Evolutionary conservation across 495 filamentous ascomycete species (phyloP).

Genomic region (Talaromyces stipitatus): DNA sequence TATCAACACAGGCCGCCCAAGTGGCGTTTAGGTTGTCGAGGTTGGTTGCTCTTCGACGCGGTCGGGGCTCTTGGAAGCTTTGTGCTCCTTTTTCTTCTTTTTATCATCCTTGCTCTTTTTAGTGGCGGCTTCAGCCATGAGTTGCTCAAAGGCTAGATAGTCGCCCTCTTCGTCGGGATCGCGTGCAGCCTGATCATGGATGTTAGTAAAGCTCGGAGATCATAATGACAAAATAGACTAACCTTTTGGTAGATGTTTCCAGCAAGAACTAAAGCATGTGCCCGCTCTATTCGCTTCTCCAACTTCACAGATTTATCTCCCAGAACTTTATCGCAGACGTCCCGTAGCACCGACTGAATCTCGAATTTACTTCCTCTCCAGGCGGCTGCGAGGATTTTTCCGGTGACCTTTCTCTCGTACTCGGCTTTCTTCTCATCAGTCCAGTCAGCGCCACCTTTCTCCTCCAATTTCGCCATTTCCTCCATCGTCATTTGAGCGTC

Average conservation of each 20-base stretch:
- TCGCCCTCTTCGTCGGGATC: slow-evolving; percentile 96
- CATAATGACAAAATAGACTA: slow-evolving; percentile 16
- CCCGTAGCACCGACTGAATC: slow-evolving; percentile 90
- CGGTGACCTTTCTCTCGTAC: slow-evolving; percentile 89
- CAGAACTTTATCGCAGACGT: slow-evolving; percentile 68
- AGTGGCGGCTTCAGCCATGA: slow-evolving; percentile 90
- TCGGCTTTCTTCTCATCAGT: slow-evolving; percentile 97
- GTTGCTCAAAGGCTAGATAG: slow-evolving; percentile 97
- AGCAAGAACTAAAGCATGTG: slow-evolving; percentile 77
- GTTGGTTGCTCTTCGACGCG: neutral
- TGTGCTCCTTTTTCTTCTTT: slow-evolving; percentile 61
- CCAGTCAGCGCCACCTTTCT: slow-evolving; percentile 95
- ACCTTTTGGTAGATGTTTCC: slow-evolving; percentile 87
- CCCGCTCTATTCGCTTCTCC: slow-evolving; percentile 81
- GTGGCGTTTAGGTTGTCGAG: neutral
- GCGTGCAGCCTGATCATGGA: slow-evolving; percentile 60
- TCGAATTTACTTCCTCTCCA: slow-evolving; percentile 97
- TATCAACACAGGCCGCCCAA: neutral
- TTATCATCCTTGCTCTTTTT: slow-evolving; percentile 83
- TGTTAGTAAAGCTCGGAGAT: slow-evolving; percentile 16
- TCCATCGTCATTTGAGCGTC: slow-evolving; percentile 98
- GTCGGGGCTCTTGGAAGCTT: slow-evolving; percentile 5
- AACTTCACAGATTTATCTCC: slow-evolving; percentile 76
- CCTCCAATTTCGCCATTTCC: slow-evolving; percentile 95
- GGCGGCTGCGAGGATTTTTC: slow-evolving; percentile 96